Evolutionary conservation across 2,329 filamentous ascomycete genomes (phyloP), one percentile per base, ranked within the genome.

Genomic region (Chalaropsis ovoidea): DNA sequence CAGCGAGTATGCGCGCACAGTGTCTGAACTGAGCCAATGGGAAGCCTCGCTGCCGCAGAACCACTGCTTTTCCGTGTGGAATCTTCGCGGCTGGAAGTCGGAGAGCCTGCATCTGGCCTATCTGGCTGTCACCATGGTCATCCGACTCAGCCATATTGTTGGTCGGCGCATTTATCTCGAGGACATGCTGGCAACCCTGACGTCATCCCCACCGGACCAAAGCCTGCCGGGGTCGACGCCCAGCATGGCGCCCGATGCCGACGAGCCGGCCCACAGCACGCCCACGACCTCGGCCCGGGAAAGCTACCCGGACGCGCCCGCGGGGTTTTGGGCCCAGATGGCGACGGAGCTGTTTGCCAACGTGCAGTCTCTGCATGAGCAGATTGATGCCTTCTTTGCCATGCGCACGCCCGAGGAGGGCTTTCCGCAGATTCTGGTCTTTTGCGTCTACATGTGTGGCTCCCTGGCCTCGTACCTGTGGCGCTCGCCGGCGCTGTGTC

Each of bases 381-480:
- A 76, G 65, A 73, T 77, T 56, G 71, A 73, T 10, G 73, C 72
- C 3, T 75, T 70, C 64, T 72, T 73, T 49, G 67, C 68, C 24
- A 68, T 72, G 62, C 69, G 73, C 2, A 67, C 70, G 4, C 68
- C 64, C 8, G 72, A 71, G n/a, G 70, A 75, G 52, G 72, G 72
- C 0, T 75, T 73, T 60, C 74, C 73, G 6, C 73, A 71, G 62
- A 74, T 77, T 27, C 70, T 77, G 6, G 75, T 75, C 10, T 77
- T 77, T 60, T 77, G 75, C 63, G 72, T 74, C 45, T 77, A 77
- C 69, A 72, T 75, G 60, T 77, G 75, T 67, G 75, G 75, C 10
- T 76, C 74, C 0, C 69, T 77, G n/a, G 72, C 71, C 13, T 69
- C 70, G 0, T 72, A 73, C 56, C 70, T 76, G 1, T 72, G 70